Conservation (phyloP, 2,329 filamentous ascomycete genomes). For the Diplodia seriata region DNA sequence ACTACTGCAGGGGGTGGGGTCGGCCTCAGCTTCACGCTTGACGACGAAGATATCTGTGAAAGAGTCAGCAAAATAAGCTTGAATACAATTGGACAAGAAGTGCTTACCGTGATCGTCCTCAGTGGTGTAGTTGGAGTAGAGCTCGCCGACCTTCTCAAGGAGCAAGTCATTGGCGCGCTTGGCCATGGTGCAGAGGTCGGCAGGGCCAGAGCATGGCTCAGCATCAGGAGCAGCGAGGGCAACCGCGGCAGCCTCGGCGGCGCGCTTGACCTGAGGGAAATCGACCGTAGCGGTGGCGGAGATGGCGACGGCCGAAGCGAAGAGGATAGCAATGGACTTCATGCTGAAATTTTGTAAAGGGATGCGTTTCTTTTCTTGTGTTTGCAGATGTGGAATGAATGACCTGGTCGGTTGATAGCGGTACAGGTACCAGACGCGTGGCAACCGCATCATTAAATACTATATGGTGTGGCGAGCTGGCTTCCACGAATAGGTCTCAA, state of each 20-base stretch:
- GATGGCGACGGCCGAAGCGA: constrained; percentile 51
- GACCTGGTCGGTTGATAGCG: constrained; percentile 34
- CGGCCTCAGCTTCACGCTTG: not conserved
- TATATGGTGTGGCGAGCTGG: not conserved
- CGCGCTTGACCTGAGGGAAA: constrained; percentile 44
- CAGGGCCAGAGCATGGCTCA: constrained; percentile 33
- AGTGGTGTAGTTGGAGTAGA: constrained; percentile 9
- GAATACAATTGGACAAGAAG: not conserved
- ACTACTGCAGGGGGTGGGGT: not conserved
- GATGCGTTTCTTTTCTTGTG: no score
- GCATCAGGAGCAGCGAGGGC: constrained; percentile 38
- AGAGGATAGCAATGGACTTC: constrained; percentile 56
- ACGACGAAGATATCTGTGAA: constrained; percentile 1
- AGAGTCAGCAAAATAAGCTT: not conserved
- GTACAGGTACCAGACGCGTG: constrained; percentile 30
- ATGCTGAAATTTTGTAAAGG: constrained; percentile 46
- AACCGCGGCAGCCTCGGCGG: constrained; percentile 44
- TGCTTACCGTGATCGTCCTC: constrained; percentile 8
- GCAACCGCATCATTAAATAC: not conserved
- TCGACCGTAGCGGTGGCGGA: constrained; percentile 49
- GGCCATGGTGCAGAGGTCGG: constrained; percentile 23
- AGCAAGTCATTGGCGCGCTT: constrained; percentile 30
- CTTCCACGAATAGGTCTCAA: constrained; percentile 33
- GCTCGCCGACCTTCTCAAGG: not conserved
- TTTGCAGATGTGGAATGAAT: constrained; percentile 27